Base-by-base conservation (phyloP, 257 asterid genomes). In the Dorcoceras hygrometricum region DNA sequence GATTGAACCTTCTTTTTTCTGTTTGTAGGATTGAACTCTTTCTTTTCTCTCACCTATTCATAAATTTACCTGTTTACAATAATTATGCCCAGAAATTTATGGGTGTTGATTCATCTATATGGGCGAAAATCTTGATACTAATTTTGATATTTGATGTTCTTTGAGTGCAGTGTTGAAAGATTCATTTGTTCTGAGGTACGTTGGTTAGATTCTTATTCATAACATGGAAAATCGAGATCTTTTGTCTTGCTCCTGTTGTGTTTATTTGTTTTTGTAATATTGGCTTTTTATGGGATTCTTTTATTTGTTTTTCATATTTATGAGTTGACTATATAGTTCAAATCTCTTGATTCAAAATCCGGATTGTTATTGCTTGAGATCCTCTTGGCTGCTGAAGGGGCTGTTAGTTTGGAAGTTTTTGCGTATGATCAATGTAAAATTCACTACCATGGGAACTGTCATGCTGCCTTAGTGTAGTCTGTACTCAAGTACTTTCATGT, bases 381-480 rank as follows among this genome's bases (percentile, higher is more conserved):
- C 7, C 18, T 63, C 60, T 25, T 28, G 46, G 34, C 63, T 71
- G 46, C 31, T 60, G 59, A 14, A 20, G 46, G 18, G 46, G n/a
- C 4, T 18, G 8, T 34, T 56, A 18, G 10, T 29, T 57, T 69
- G 14, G 3, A 34, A 18, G 50, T 60, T 26, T 5, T 62, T 14
- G 36, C 22, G 28, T 57, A 25, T 43, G 55, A 63, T 12, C 11
- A 11, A 23, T 46, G 20, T 16, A 46, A 39, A 46, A 46, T 43
- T 16, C 27, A 25, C 25, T 5, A 5, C 24, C 23, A 2, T 56
- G 61, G 10, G 51, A 29, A 59, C 51, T 59, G 27, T 32, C 29
- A 6, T 29, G 39, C 50, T 61, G 5, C 18, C 4, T 16, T 69
- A 2, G 8, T n/a, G n/a, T n/a, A n/a, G n/a, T n/a, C n/a, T n/a